phyloP scores from a whole-genome alignment of 768 basidiomycete species.

The Rhizopogon salebrosus region DNA sequence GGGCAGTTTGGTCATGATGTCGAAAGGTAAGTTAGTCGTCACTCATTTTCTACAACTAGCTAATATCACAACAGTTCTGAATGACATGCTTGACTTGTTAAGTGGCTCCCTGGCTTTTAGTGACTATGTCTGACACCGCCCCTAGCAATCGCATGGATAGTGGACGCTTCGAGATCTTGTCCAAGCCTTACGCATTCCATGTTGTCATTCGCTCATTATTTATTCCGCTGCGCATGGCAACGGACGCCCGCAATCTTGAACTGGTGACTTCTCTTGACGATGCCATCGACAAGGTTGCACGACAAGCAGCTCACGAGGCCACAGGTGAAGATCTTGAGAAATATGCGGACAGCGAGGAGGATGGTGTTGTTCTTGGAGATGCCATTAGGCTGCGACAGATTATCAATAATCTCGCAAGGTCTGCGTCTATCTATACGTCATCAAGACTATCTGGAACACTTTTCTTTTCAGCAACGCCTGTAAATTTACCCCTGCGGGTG shows the following conservation, averaged over 20 bases:
- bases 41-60: neutral
- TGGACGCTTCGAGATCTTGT: conserved; percentile 71
- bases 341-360: conserved; percentile 27
- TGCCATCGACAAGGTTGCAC: conserved; percentile 61
- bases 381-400: conserved; percentile 79
- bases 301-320: conserved; percentile 54
- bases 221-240: conserved; percentile 61
- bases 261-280: conserved; percentile 67
- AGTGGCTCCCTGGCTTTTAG: conserved; percentile 17
- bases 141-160: conserved; percentile 80
- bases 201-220: conserved; percentile 72
- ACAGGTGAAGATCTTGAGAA: conserved; percentile 37
- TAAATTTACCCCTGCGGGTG: conserved; percentile 73
- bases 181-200: conserved; percentile 70
- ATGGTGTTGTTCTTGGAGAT: conserved; percentile 77
- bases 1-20: conserved; percentile 84
- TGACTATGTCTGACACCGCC: neutral
- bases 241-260: conserved; percentile 60
- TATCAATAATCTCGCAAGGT: conserved; percentile 80
- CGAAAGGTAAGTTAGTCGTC: conserved; percentile 48
- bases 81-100: conserved; percentile 78
- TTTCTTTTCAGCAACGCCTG: conserved; percentile 56
- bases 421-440: neutral
- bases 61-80: conserved; percentile 46
- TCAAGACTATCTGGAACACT: neutral